These are phyloP conservation scores for Ogataea dorogensis DNA, from an alignment of 805 yeast species.

Conservation along the genomic window DNA sequence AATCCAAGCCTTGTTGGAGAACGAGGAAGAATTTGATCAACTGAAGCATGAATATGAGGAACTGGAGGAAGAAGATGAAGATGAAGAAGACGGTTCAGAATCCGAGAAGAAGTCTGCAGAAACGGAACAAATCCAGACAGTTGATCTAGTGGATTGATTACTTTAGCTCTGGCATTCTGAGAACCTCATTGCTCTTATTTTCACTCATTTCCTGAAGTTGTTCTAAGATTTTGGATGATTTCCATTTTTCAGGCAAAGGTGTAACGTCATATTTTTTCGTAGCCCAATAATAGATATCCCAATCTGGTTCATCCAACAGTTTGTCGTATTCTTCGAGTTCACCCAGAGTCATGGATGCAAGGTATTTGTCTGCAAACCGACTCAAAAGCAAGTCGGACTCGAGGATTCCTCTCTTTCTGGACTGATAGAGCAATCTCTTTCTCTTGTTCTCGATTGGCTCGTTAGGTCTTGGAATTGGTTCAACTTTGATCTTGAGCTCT, in stretches of 20 bases:
- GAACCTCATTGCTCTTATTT: constrained; percentile 66
- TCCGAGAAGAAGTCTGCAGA: no score
- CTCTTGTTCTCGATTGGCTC: constrained; percentile 73
- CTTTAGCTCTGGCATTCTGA: constrained; percentile 81
- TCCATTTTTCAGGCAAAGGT: constrained; percentile 88
- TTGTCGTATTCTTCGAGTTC: constrained; percentile 84
- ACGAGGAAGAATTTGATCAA: constrained; percentile 64
- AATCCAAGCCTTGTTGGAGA: constrained; percentile 70
- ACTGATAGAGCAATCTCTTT: constrained; percentile 88
- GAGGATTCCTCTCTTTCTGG: constrained; percentile 91
- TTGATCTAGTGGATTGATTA: constrained; percentile 39
- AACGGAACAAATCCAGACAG: constrained; percentile 23
- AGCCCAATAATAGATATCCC: constrained; percentile 99
- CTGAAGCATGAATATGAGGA: constrained; percentile 47
- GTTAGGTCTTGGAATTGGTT: constrained; percentile 73
- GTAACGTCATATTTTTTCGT: constrained; percentile 77
- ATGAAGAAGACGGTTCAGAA: constrained; percentile 16
- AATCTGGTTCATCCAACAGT: constrained; percentile 89
- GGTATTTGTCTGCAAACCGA: constrained; percentile 76
- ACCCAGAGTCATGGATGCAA: constrained; percentile 54
- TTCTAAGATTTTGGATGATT: constrained; percentile 58
- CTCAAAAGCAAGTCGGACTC: constrained; percentile 88
- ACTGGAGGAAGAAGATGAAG: constrained; percentile 22
- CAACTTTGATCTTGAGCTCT: constrained; percentile 60
- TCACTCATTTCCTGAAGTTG: constrained; percentile 70